Percentiles rank a stretch among this genome's conserved stretches.
Conservation (phyloP, 768 basidiomycete genomes). For the Lactarius sp. region DNA sequence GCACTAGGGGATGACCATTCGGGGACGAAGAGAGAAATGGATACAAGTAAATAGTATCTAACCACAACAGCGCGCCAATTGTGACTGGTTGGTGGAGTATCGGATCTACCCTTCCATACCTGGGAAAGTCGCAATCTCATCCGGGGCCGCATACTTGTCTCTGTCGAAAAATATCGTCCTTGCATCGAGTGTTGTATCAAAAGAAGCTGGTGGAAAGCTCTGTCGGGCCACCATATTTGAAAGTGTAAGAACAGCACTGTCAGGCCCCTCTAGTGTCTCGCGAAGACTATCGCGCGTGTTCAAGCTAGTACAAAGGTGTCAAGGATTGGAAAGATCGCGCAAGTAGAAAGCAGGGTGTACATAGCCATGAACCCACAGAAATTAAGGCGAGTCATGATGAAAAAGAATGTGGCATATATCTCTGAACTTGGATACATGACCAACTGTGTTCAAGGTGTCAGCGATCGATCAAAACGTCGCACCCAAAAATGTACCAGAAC, state of each 20-base stretch:
- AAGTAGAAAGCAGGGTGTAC: not conserved
- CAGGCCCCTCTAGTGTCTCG: not conserved
- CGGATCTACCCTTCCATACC: not conserved
- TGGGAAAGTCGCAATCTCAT: not conserved
- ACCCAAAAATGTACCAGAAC: not conserved
- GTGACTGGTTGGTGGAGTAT: not conserved
- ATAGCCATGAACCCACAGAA: conserved; percentile 2
- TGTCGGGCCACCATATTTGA: not conserved
- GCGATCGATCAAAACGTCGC: not conserved
- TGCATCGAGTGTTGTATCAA: not conserved
- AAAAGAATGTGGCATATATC: not conserved
- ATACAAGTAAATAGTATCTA: too few species aligned
- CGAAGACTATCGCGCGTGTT: conserved; percentile 1
- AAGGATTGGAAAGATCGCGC: not conserved
- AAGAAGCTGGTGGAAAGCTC: not conserved
- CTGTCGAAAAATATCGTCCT: not conserved
- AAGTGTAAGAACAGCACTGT: not conserved
- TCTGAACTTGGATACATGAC: not conserved
- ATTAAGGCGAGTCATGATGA: not conserved
- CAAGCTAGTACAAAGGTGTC: not conserved
- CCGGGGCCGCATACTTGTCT: not conserved
- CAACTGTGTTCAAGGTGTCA: not conserved
- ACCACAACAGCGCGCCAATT: too few species aligned
- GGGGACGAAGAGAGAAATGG: too few species aligned
- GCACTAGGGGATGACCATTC: too few species aligned